A percentile compares a stretch with the other conserved stretches of the same genome.
Conservation (phyloP, 805 yeast genomes). For the Danielia oregonensis region DNA sequence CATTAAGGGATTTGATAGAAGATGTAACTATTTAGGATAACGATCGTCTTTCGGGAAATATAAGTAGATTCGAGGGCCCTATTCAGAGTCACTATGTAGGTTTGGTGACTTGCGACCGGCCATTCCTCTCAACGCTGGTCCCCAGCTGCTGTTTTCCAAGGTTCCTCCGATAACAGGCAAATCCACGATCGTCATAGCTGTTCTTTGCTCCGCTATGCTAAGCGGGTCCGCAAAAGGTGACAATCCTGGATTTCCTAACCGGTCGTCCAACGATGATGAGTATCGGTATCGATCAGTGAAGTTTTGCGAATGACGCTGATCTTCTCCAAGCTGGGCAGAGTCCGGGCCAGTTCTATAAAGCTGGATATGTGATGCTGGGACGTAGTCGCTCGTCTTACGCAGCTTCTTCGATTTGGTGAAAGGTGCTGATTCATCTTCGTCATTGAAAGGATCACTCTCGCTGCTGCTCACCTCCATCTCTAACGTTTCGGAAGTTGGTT, state of each 20-base stretch:
- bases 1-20: too few relatives aligned
- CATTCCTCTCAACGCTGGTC: slow-evolving; percentile 21
- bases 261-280: not conserved
- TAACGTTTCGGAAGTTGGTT: slow-evolving; percentile 6
- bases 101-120: not conserved
- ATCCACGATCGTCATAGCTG: slow-evolving; percentile 17
- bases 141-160: slow-evolving; percentile 25
- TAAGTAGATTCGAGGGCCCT: too few relatives aligned
- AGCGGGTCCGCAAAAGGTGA: not conserved
- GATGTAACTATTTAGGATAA: too few relatives aligned
- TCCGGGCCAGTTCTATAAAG: slow-evolving; percentile 8
- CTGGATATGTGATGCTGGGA: slow-evolving; percentile 29
- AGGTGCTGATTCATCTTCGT: not conserved
- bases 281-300: not conserved
- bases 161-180: slow-evolving; percentile 22
- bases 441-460: not conserved
- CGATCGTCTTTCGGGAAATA: too few relatives aligned
- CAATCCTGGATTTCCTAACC: not conserved
- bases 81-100: too few relatives aligned
- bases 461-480: slow-evolving; percentile 4
- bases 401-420: slow-evolving; percentile 3
- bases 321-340: not conserved
- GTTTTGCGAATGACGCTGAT: not conserved
- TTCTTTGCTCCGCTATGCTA: slow-evolving; percentile 1
- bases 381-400: slow-evolving; percentile 22